Evolutionary conservation across 2,329 filamentous ascomycete genomes (phyloP).

Genomic region (Cladosporium phlei): DNA sequence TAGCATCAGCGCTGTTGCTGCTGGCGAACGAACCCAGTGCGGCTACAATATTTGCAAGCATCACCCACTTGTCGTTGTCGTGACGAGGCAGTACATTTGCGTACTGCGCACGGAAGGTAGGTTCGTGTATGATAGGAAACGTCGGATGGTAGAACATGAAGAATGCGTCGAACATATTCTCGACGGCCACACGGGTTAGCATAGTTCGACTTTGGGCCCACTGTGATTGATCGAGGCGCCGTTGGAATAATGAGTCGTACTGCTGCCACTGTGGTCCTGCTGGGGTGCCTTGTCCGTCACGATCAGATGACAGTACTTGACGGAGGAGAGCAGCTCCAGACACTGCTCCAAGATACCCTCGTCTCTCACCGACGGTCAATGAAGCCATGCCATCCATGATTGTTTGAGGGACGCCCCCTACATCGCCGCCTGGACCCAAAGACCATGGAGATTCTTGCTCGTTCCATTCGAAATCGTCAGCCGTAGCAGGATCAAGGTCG

Average conservation of each 20-base stretch:
- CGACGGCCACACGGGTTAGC: constrained; percentile 9
- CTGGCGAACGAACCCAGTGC: constrained; percentile 8
- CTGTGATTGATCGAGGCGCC: constrained; percentile 6
- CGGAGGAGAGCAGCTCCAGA: constrained; percentile 9
- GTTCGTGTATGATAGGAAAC: constrained; percentile 10
- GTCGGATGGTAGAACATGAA: constrained; percentile 11
- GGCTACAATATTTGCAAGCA: constrained; percentile 9
- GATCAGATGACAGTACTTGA: constrained; percentile 3
- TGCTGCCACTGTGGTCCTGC: neutral
- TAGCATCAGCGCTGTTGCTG: constrained; percentile 6
- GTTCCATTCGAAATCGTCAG: constrained; percentile 11
- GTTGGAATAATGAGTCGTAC: constrained; percentile 8
- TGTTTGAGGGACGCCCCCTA: neutral
- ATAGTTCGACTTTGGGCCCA: constrained; percentile 6
- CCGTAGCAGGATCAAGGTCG: constrained; percentile 7
- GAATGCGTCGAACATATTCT: constrained; percentile 12
- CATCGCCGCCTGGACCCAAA: neutral
- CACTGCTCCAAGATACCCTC: constrained; percentile 8
- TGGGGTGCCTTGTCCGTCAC: neutral
- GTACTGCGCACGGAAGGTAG: constrained; percentile 9
- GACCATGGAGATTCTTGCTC: constrained; percentile 11
- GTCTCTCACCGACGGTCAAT: constrained; percentile 3
- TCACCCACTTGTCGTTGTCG: constrained; percentile 8
- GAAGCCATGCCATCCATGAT: constrained; percentile 10
- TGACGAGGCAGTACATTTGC: neutral